Conservation (phyloP, 2,329 filamentous ascomycete genomes). For the Pseudocercospora vitis region DNA sequence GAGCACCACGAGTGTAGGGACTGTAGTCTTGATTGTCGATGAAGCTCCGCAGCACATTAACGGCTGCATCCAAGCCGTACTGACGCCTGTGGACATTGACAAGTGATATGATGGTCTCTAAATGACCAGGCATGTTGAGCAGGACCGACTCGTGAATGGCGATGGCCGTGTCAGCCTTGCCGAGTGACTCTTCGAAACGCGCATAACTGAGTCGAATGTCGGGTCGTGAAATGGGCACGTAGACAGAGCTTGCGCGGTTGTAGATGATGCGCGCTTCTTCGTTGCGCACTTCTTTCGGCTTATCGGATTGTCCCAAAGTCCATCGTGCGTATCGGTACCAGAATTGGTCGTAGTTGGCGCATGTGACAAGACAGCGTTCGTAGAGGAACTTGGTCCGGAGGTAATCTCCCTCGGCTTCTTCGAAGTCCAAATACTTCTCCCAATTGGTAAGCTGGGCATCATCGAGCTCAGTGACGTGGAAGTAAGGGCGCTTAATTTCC, state of each 20-base stretch:
- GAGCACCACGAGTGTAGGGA: constrained; percentile 72
- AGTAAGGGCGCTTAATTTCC: constrained; percentile 93
- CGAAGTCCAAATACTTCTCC: constrained; percentile 95
- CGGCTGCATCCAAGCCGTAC: constrained; percentile 77
- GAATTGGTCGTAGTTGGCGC: constrained; percentile 94
- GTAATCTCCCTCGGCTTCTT: constrained; percentile 80
- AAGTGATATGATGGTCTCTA: constrained; percentile 85
- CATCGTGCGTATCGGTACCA: constrained; percentile 97
- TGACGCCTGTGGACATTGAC: constrained; percentile 85
- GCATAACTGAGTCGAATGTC: constrained; percentile 86
- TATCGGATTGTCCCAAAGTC: constrained; percentile 79
- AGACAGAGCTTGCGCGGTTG: constrained; percentile 78
- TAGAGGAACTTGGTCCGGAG: constrained; percentile 78
- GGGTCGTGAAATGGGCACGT: constrained; percentile 81
- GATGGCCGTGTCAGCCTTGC: constrained; percentile 72
- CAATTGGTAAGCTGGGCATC: constrained; percentile 82
- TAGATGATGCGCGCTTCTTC: constrained; percentile 85
- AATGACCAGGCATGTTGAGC: constrained; percentile 71
- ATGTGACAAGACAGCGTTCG: constrained; percentile 88
- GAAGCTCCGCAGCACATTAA: constrained; percentile 77
- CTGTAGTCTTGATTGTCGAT: constrained; percentile 58
- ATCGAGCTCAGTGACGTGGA: constrained; percentile 91
- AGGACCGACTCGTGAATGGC: constrained; percentile 84
- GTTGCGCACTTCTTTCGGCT: constrained; percentile 84
- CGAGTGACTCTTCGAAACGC: constrained; percentile 86